Evolutionary conservation across 2,329 filamentous ascomycete genomes (phyloP).

Genomic region (Coniochaeta sp.): DNA sequence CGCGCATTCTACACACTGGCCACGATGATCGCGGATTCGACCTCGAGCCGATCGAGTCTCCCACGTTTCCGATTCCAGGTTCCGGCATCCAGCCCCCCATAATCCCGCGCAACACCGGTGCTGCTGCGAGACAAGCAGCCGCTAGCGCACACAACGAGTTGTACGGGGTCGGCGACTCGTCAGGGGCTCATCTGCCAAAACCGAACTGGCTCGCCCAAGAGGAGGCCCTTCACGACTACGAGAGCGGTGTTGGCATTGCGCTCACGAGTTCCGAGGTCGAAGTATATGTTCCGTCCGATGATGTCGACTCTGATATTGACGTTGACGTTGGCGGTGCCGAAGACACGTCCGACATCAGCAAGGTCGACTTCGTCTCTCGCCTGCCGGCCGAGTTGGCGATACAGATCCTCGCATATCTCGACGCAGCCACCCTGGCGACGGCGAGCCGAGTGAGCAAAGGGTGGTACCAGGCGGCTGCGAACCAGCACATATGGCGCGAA

Average conservation of each 20-base stretch:
- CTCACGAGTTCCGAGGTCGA: slow-evolving; percentile 35
- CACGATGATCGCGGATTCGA: slow-evolving; percentile 20
- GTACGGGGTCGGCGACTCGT: slow-evolving; percentile 12
- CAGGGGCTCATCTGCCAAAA: slow-evolving; percentile 23
- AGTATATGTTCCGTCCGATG: slow-evolving; percentile 21
- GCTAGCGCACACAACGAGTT: slow-evolving; percentile 52
- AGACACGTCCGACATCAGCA: slow-evolving; percentile 35
- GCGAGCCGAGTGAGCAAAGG: slow-evolving; percentile 41
- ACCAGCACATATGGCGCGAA: slow-evolving; percentile 56
- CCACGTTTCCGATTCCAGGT: slow-evolving; percentile 37
- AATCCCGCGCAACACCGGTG: slow-evolving; percentile 52
- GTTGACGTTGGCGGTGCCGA: slow-evolving; percentile 20
- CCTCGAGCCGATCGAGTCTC: slow-evolving; percentile 28
- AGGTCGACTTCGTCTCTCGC: slow-evolving; percentile 49
- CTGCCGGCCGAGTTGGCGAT: slow-evolving; percentile 54
- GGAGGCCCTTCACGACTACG: slow-evolving; percentile 44
- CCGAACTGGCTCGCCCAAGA: slow-evolving; percentile 38
- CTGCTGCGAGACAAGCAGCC: slow-evolving; percentile 52
- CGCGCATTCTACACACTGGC: slow-evolving; percentile 35
- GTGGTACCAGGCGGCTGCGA: slow-evolving; percentile 41
- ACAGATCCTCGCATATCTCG: slow-evolving; percentile 49
- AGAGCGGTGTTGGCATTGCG: slow-evolving; percentile 58
- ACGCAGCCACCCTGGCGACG: slow-evolving; percentile 41
- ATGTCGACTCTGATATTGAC: slow-evolving; percentile 27
- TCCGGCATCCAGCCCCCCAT: slow-evolving; percentile 48